Base-by-base conservation (phyloP, 306 rosid species). In the Castanea crenata region DNA sequence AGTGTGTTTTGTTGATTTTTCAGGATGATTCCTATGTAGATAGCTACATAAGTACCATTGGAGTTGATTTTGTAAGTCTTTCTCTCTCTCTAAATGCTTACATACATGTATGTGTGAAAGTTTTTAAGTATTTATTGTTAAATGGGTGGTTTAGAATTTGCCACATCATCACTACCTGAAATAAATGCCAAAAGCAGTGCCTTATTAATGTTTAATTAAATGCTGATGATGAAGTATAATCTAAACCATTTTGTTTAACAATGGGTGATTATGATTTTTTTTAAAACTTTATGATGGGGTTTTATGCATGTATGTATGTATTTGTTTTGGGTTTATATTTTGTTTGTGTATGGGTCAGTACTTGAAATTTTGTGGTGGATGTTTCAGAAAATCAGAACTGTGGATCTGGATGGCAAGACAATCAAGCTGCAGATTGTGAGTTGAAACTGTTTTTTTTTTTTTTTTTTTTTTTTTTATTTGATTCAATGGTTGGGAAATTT, bases 361-460 rank as follows among this genome's bases (percentile, higher is more conserved):
- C 23, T 12, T 71, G 25, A 61, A 6, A 4, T 32, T 73, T 20
- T 16, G 32, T 23, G 49, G 10, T 72, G 67, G 2, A 5, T 69
- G 58, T 80, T 58, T 16, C 97, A 94, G 99, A 95, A 95, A 92
- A 92, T 91, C 88, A 90, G 98, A 88, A 95, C 99, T 5, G 94
- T 91, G 78, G 96, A 90, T 82, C 86, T 82, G 58, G 92, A 92
- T 84, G 99, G 99, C 23, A 95, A 95, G 90, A 92, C 97, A 38
- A 82, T 86, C 69, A 95, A 95, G 89, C 95, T 95, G 69, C 99
- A 95, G 88, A 95, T 95, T 95, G 99, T 95, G 87, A 92, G 92
- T 84, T 29, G 10, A 11, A 46, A 74, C 20, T 72, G 41, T 51
- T 75, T 4, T 29, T 10, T 69, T 51, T 14, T 27, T 13, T n/a